Conservation (phyloP, 2,329 filamentous ascomycete genomes). For the Dothistroma septosporum region DNA sequence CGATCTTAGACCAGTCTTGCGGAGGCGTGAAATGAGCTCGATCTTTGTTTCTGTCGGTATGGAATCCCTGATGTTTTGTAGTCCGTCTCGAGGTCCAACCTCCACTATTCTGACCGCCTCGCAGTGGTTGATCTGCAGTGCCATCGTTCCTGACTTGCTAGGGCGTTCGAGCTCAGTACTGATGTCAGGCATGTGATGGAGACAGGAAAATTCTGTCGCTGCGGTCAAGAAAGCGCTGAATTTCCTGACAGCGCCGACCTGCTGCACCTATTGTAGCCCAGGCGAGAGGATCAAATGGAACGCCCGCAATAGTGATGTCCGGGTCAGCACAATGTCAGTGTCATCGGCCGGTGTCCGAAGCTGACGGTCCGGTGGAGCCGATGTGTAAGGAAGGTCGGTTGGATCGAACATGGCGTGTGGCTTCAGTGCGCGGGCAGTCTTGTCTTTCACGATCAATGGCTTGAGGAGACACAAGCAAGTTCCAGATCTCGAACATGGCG, state of each 20-base stretch:
- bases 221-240: not conserved
- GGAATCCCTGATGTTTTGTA: conserved; percentile 51
- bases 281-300: not conserved
- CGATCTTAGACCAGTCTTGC: conserved; percentile 46
- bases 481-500: no score
- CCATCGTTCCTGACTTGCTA: not conserved
- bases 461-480: no score
- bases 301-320: not conserved
- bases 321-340: not conserved
- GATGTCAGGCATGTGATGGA: not conserved
- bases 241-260: not conserved
- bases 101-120: conserved; percentile 48
- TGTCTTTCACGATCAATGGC: not conserved
- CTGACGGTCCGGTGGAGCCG: not conserved
- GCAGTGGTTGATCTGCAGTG: not conserved
- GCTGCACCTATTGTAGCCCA: not conserved
- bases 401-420: not conserved
- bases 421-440: not conserved
- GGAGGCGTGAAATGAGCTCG: conserved; percentile 46
- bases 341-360: not conserved
- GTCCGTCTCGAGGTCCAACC: conserved; percentile 52
- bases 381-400: not conserved
- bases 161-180: not conserved
- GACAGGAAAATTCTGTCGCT: not conserved
- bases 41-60: conserved; percentile 49